Conservation (phyloP, 2,329 filamentous ascomycete species). For the Penicillium sp. region DNA sequence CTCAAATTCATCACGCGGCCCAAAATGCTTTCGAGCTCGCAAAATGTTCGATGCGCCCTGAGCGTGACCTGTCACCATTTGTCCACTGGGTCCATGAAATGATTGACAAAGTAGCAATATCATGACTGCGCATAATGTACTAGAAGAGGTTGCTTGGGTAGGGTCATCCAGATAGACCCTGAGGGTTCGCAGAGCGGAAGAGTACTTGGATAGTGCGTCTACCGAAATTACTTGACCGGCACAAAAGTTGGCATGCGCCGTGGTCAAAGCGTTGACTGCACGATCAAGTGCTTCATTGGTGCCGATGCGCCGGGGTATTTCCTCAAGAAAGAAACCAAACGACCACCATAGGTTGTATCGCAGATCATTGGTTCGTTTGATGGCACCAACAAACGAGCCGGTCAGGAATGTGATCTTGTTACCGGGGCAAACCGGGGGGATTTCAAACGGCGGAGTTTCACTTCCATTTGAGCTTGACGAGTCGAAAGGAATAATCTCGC, state of each 20-base stretch:
- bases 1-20: slow-evolving; percentile 38
- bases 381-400: slow-evolving; percentile 35
- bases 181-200: slow-evolving; percentile 30
- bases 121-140: slow-evolving; percentile 42
- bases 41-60: slow-evolving; percentile 41
- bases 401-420: slow-evolving; percentile 37
- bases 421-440: slow-evolving; percentile 25
- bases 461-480: neutral
- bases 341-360: slow-evolving; percentile 51
- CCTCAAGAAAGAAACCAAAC: slow-evolving; percentile 50
- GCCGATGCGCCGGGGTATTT: slow-evolving; percentile 51
- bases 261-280: slow-evolving; percentile 33
- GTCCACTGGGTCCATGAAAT: slow-evolving; percentile 22
- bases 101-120: slow-evolving; percentile 37
- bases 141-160: slow-evolving; percentile 31
- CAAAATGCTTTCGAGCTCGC: slow-evolving; percentile 32
- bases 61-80: slow-evolving; percentile 31
- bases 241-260: slow-evolving; percentile 31
- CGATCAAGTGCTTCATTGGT: slow-evolving; percentile 50
- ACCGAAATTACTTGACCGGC: slow-evolving; percentile 16
- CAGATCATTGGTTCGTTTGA: slow-evolving; percentile 44
- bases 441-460: neutral
- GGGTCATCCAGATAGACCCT: slow-evolving; percentile 34
- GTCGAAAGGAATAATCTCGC: neutral
- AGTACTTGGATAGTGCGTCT: slow-evolving; percentile 33